These are phyloP conservation scores for Spongiforma sp. DNA, from an alignment of 1,284 basidiomycete species.

Conservation along the genomic window DNA sequence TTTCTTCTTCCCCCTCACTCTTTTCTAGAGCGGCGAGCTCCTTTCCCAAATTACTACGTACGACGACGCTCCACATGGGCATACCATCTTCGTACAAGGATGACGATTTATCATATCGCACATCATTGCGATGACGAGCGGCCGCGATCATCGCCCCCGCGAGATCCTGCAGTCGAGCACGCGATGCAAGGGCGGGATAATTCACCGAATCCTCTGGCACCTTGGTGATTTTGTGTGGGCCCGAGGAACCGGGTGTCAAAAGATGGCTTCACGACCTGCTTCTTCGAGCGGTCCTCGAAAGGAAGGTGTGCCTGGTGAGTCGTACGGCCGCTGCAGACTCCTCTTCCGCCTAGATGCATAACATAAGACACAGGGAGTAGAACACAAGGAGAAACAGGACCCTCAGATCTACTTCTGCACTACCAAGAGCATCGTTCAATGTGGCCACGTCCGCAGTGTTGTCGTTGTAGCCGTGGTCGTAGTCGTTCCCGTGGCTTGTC, in stretches of 20 bases:
- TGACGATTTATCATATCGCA: slow-evolving; percentile 72
- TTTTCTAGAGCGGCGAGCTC: slow-evolving; percentile 76
- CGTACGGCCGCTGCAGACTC: slow-evolving; percentile 70
- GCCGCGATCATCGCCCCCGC: slow-evolving; percentile 74
- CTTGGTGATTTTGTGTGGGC: slow-evolving; percentile 64
- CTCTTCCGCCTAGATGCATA: slow-evolving; percentile 69
- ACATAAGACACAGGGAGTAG: not conserved
- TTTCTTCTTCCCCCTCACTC: slow-evolving; percentile 82
- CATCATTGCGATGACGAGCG: slow-evolving; percentile 69
- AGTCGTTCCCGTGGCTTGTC: slow-evolving; percentile 30
- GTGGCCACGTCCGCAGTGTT: slow-evolving; percentile 76
- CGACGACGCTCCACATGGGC: slow-evolving; percentile 81
- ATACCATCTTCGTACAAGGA: slow-evolving; percentile 63
- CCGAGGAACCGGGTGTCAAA: slow-evolving; percentile 69
- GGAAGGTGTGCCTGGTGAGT: slow-evolving; percentile 62
- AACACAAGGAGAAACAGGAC: slow-evolving; percentile 43
- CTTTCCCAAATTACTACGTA: slow-evolving; percentile 77
- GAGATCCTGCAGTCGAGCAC: slow-evolving; percentile 75
- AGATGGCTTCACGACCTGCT: slow-evolving; percentile 66
- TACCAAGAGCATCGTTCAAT: slow-evolving; percentile 81
- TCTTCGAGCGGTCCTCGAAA: slow-evolving; percentile 75
- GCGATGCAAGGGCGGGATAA: slow-evolving; percentile 80
- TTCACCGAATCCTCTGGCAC: slow-evolving; percentile 75
- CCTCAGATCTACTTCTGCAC: slow-evolving; percentile 81
- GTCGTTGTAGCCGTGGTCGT: slow-evolving; percentile 26